Evolutionary conservation across 306 rosid species (phyloP), one percentile per base, ranked within the genome.

Genomic region (Albizia julibrissin): DNA sequence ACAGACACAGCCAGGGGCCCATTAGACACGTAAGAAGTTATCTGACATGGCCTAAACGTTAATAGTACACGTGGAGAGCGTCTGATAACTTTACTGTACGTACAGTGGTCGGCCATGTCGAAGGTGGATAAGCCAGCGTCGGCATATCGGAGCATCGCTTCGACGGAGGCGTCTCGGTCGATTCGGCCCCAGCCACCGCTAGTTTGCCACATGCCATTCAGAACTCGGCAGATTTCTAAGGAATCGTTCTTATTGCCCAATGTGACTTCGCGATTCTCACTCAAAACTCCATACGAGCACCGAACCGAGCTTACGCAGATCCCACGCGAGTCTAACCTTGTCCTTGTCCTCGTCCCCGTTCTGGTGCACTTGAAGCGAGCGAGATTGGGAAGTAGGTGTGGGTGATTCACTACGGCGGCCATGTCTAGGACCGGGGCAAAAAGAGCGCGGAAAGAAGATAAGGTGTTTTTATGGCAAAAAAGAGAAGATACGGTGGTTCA

Each of bases 21-120:
- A 13, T 5, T 29, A 64, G n/a, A 64, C 40, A 29, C 42, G 11
- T 64, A 4, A 64, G 37, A 29, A 64, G 39, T 6, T 15, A 29
- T 29, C 40, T 64, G 40, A 64, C 42, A 64, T 27, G 21, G 47
- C 7, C 8, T 40, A 29, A 29, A 29, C 15, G 22, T 4, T 31
- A n/a, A 34, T 9, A 21, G 27, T 46, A 29, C 72, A 3, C 72
- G 72, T 21, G 16, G 50, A 71, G 69, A 50, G 8, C 16, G 34
- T 10, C 37, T 29, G 42, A 82, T 79, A 68, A 77, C 42, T 42
- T 40, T 56, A 62, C 1, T 46, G 0, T 18, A 78, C 88, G 39
- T 79, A 91, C 98, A 93, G 86, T 93, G 98, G 86, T 95, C 99
- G 54, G 99, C 97, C 98, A 93, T 93, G 88, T 95, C 99, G 83